These are phyloP conservation scores for Candida krabiensis DNA, from an alignment of 805 yeast species.

Conservation along the genomic window DNA sequence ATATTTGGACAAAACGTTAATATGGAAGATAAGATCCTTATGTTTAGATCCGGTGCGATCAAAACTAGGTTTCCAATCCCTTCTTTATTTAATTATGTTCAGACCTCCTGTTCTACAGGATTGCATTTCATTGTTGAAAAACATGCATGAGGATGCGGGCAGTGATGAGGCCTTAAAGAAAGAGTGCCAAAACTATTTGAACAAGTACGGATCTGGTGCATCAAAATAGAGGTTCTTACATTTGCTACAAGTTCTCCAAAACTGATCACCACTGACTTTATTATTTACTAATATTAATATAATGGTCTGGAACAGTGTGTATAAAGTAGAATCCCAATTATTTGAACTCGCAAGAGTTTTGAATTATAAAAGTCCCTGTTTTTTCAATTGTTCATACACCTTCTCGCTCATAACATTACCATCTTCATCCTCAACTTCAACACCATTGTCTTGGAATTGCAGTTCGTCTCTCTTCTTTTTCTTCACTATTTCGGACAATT, in stretches of 20 bases:
- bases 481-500: conserved; percentile 51
- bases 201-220: too few species aligned
- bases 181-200: conserved; percentile 45
- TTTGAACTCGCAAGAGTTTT: too few species aligned
- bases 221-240: too few species aligned
- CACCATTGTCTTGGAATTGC: conserved; percentile 49
- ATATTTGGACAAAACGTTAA: conserved; percentile 58
- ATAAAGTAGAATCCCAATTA: too few species aligned
- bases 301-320: too few species aligned
- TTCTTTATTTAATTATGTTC: conserved; percentile 83
- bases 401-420: conserved; percentile 90
- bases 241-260: too few species aligned
- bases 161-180: conserved; percentile 49
- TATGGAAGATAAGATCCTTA: conserved; percentile 65
- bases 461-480: conserved; percentile 37
- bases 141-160: conserved; percentile 40
- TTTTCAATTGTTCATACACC: conserved; percentile 81
- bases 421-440: conserved; percentile 87
- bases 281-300: too few species aligned
- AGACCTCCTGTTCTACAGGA: conserved; percentile 76
- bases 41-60: conserved; percentile 85
- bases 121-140: conserved; percentile 50
- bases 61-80: conserved; percentile 75
- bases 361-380: conserved; percentile 72
- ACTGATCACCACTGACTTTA: too few species aligned